These are phyloP conservation scores for Ophioceras dolichostomum DNA, from an alignment of 2,329 filamentous ascomycete species.

Conservation along the genomic window DNA sequence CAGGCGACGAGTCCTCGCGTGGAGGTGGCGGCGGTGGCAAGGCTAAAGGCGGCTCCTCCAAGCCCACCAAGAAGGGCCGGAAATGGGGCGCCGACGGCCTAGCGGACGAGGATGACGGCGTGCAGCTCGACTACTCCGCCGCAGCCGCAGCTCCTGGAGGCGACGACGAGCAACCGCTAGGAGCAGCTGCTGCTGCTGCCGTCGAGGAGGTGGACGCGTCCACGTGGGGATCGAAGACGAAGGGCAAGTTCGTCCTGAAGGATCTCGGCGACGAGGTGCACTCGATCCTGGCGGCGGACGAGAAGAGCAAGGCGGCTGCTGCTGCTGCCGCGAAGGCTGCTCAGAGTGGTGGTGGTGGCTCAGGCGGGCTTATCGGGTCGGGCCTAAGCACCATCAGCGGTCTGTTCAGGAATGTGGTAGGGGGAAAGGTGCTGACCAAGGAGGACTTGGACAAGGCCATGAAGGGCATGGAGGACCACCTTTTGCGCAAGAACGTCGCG, in stretches of 20 bases:
- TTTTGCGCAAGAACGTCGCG: conserved; percentile 91
- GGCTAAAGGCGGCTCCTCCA: conserved; percentile 39
- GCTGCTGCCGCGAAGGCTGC: conserved; percentile 24
- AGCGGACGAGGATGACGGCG: conserved; percentile 70
- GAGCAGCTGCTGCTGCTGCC: conserved; percentile 42
- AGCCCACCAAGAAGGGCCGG: conserved; percentile 66
- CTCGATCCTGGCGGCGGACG: conserved; percentile 70
- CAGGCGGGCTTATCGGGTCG: conserved; percentile 60
- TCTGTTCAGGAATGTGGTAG: conserved; percentile 88
- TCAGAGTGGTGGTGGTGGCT: conserved; percentile 32
- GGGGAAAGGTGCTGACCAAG: conserved; percentile 83
- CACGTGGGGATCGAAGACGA: conserved; percentile 77
- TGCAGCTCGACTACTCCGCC: conserved; percentile 83
- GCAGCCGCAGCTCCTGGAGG: conserved; percentile 40
- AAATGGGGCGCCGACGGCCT: conserved; percentile 87
- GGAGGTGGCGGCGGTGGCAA: conserved; percentile 28
- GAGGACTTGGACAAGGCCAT: conserved; percentile 84
- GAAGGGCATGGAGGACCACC: conserved; percentile 90
- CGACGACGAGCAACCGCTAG: conserved; percentile 31
- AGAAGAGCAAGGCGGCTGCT: conserved; percentile 50
- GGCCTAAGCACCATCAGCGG: conserved; percentile 74
- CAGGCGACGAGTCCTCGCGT: conserved; percentile 62
- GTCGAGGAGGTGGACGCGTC: conserved; percentile 66
- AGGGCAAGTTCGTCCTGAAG: conserved; percentile 87
- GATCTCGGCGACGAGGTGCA: conserved; percentile 91